Evolutionary conservation across 331 rosid species (phyloP), one percentile per base, ranked within the genome.

Genomic region (Malus hybrid): DNA sequence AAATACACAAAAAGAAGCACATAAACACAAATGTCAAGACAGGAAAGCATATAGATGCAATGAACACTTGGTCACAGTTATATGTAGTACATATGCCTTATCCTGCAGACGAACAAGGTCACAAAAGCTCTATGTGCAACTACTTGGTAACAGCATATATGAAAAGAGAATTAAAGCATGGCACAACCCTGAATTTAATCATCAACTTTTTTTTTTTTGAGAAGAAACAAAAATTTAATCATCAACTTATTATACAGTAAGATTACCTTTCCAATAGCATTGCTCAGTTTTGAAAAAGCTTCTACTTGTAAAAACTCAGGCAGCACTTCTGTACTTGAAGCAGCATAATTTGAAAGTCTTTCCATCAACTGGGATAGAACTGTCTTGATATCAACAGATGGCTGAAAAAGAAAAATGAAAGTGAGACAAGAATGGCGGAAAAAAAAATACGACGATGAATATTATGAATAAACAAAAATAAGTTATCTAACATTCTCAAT

Each of bases 231-330:
- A 22, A 10, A 34, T 52, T 69, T 48, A 34, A 65, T 54, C 67
- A 20, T 67, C 69, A 64, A 48, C 46, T 55, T 62, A 39, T 12
- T 7, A 57, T 61, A 76, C 56, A 48, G 71, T 75, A 79, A 56
- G 78, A 65, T 83, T 85, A 95, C 99, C 99, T 91, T 92, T 82
- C 98, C 93, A 71, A 95, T 95, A 74, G 98, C 95, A 83, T 78
- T 88, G 89, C 96, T 92, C 83, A 95, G 88, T 86, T 92, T 95
- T 42, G 98, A 88, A 89, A 95, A 95, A 59, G 99, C 99, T 88
- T 95, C 98, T 70, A 95, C 99, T 89, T 92, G 98, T 86, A 95
- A 88, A 76, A 95, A 95, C 83, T 95, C 99, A 15, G 99, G 99
- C 77, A 95, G 80, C 78, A 92, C 97, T 86, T 95, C 99, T 24